Base-by-base conservation (phyloP, 495 filamentous ascomycete species). In the Penicillium crystallinum region DNA sequence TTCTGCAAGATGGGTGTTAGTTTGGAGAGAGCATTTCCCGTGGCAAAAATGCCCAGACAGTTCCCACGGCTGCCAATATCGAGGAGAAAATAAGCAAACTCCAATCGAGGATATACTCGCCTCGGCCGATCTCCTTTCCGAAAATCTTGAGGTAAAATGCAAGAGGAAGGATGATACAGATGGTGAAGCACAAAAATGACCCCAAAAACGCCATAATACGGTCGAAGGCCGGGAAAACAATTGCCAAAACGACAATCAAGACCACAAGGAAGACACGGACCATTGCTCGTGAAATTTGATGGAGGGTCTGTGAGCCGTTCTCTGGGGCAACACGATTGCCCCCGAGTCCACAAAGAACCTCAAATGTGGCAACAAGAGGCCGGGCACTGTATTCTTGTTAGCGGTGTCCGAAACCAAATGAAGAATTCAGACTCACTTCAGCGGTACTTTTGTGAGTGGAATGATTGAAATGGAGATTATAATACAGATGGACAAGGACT, bases 111-210 rank as follows among this genome's bases (percentile, higher is more conserved):
- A 81, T 63, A 53, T 81, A 81, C 63, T 96, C 89, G 35, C 65
- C 59, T 4, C 63, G 61, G n/a, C 73, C 68, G 43, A 98, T 82
- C 58, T 95, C 84, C 22, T 82, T 75, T n/a, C 83, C 83, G 66
- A 96, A 98, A 19, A 98, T 84, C 73, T 91, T 96, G 48, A 98
- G 72, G 63, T 98, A 88, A 61, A 98, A 98, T 18, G 88, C 78
- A 22, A 95, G 67, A 3, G 93, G 93, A 53, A 93, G 73, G 34
- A 95, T 91, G 53, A 98, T 86, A 70, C 93, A 97, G 46, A 97
- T 93, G 11, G 87, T 87, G 66, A 96, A 96, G 64, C 91, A 95
- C 46, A 96, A 77, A n/a, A 89, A 86, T 25, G 83, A 86, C 2
- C 93, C 93, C 73, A 97, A 81, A 52, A 98, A 85, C 27, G 88